Evolutionary conservation across 1,284 basidiomycete genomes (phyloP).

Genomic region (Ganoderma lingzhi): DNA sequence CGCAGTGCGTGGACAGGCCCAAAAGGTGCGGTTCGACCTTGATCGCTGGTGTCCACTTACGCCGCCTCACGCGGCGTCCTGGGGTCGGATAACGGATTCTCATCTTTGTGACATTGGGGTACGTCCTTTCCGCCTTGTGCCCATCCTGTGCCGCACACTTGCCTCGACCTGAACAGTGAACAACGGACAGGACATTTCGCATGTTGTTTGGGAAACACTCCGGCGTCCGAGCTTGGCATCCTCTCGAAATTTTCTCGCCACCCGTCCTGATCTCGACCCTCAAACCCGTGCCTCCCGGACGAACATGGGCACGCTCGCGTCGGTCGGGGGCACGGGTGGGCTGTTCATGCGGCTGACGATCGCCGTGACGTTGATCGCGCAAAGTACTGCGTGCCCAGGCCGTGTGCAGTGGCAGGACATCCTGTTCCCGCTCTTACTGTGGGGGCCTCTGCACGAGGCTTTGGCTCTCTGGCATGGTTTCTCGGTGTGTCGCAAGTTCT

Average conservation of each 20-base stretch:
- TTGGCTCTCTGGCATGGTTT: conserved; percentile 76
- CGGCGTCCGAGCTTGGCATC: conserved; percentile 86
- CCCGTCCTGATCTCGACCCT: conserved; percentile 83
- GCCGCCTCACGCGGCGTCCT: conserved; percentile 47
- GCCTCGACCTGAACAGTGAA: neutral
- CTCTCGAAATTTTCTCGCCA: conserved; percentile 59
- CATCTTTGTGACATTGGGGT: conserved; percentile 78
- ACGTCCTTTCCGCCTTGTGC: conserved; percentile 36
- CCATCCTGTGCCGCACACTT: neutral
- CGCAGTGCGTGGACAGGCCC: neutral
- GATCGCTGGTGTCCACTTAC: conserved; percentile 64
- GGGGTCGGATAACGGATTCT: conserved; percentile 58
- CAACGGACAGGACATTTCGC: conserved; percentile 69
- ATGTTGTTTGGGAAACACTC: conserved; percentile 86
- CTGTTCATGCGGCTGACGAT: conserved; percentile 72
- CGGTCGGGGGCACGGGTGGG: conserved; percentile 70
- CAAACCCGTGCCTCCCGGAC: conserved; percentile 83
- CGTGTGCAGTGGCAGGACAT: conserved; percentile 46
- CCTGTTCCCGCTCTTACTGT: conserved; percentile 55
- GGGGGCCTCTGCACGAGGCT: conserved; percentile 74
- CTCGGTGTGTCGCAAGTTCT: neutral
- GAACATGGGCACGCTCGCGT: conserved; percentile 84
- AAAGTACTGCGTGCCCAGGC: conserved; percentile 58
- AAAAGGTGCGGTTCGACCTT: conserved; percentile 39
- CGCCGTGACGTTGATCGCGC: conserved; percentile 64